A percentile compares a stretch with the other conserved stretches of the same genome.
These are phyloP conservation scores for Pseudogymnoascus sp. DNA, from an alignment of 2,329 filamentous ascomycete genomes.

Conservation along the genomic window DNA sequence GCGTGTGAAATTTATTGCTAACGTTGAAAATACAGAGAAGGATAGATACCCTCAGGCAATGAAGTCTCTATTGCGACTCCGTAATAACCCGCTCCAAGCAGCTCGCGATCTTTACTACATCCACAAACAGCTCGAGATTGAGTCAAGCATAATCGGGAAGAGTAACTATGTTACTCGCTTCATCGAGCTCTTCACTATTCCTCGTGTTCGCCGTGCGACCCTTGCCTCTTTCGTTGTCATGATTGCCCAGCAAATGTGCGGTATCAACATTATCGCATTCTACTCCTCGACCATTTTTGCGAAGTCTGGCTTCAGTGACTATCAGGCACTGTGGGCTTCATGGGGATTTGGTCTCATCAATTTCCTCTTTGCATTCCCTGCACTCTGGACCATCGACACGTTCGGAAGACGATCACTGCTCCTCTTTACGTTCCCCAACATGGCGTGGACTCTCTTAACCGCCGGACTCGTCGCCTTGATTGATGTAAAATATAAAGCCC, in stretches of 20 bases:
- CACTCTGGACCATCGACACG: constrained; percentile 58
- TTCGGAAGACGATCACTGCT: constrained; percentile 58
- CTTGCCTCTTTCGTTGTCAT: constrained; percentile 71
- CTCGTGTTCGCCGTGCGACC: constrained; percentile 61
- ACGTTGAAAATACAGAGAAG: constrained; percentile 36
- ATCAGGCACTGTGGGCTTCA: constrained; percentile 47
- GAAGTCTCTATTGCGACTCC: constrained; percentile 45
- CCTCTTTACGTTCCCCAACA: constrained; percentile 55
- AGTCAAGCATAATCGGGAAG: constrained; percentile 32
- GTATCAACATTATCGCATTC: constrained; percentile 48
- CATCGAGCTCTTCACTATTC: constrained; percentile 56
- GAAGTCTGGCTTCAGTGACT: constrained; percentile 42
- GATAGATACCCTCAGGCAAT: constrained; percentile 46
- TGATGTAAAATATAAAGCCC: constrained; percentile 26
- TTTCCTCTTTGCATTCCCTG: constrained; percentile 54
- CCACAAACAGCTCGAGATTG: constrained; percentile 41
- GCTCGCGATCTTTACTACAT: constrained; percentile 57
- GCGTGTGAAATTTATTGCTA: not conserved
- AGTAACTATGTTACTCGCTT: constrained; percentile 55
- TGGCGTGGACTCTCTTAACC: constrained; percentile 45
- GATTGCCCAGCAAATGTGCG: constrained; percentile 40
- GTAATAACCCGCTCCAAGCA: constrained; percentile 51
- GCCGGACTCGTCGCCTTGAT: constrained; percentile 44
- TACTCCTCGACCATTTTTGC: constrained; percentile 55
- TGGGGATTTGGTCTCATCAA: constrained; percentile 58